Conservation (phyloP, 805 yeast genomes). For the Pichia eremophila region DNA sequence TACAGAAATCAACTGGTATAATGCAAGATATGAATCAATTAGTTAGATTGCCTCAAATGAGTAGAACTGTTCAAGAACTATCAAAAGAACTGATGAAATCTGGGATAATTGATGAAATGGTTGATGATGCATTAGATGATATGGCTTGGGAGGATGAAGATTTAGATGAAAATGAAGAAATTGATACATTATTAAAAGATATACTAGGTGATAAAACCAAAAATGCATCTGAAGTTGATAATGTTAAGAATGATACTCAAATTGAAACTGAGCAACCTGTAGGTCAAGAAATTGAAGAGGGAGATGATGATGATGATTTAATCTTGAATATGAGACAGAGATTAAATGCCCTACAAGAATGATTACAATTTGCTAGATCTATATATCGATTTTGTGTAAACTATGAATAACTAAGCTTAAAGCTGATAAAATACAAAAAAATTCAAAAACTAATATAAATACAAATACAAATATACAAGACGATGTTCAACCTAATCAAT, state of each 20-base stretch:
- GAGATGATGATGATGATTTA: constrained; percentile 64
- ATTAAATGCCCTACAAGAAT: constrained; percentile 70
- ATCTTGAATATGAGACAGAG: constrained; percentile 85
- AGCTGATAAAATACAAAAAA: not conserved
- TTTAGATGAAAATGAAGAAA: constrained; percentile 48
- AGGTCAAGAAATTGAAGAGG: constrained; percentile 19
- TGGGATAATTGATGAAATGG: constrained; percentile 90
- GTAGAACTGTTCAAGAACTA: constrained; percentile 74
- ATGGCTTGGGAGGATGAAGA: constrained; percentile 56
- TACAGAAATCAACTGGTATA: constrained; percentile 66
- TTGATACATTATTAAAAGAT: constrained; percentile 49
- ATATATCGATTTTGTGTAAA: not conserved
- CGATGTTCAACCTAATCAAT: not conserved
- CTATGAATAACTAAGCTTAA: not conserved
- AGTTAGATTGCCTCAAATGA: constrained; percentile 69
- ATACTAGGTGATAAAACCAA: constrained; percentile 31
- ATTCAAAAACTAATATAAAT: not conserved
- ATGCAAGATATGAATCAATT: constrained; percentile 84
- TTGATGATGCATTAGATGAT: constrained; percentile 76
- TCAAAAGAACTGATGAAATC: constrained; percentile 80
- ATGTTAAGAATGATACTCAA: not conserved
- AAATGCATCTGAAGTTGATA: constrained; percentile 10
- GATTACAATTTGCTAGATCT: not conserved
- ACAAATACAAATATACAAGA: too few species aligned
- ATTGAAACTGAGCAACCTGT: constrained; percentile 3